phyloP scores from a whole-genome alignment of 2,329 filamentous ascomycete species.

The Aspergillus sp. region DNA sequence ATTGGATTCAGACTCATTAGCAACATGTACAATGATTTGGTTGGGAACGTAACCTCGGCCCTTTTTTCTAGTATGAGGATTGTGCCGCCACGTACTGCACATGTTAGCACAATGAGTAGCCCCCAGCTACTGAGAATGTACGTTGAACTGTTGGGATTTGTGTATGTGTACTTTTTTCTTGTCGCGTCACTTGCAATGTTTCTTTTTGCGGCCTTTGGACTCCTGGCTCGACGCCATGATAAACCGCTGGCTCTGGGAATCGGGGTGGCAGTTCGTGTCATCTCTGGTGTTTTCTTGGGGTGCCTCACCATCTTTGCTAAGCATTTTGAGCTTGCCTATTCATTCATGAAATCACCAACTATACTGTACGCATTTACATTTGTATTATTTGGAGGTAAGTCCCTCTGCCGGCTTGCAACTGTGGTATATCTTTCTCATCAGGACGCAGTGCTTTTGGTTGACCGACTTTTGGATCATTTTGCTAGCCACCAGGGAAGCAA shows the following conservation, averaged over 20 bases:
- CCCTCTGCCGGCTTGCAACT: background rate
- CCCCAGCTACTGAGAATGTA: conserved; percentile 37
- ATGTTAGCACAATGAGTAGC: conserved; percentile 28
- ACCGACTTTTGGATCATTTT: conserved; percentile 36
- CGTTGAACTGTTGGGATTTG: conserved; percentile 38
- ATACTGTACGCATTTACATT: conserved; percentile 38
- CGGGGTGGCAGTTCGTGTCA: conserved; percentile 28
- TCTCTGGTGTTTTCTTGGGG: conserved; percentile 30
- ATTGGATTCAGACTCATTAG: conserved; percentile 25
- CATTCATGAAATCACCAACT: conserved; percentile 42
- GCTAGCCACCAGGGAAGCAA: conserved; percentile 22
- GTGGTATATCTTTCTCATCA: conserved; percentile 16
- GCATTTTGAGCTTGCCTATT: conserved; percentile 36
- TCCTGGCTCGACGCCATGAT: conserved; percentile 29
- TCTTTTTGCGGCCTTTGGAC: conserved; percentile 35
- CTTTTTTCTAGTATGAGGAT: conserved; percentile 44
- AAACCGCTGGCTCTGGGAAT: conserved; percentile 23
- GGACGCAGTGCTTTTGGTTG: conserved; percentile 30
- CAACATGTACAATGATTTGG: conserved; percentile 32
- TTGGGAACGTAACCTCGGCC: conserved; percentile 42
- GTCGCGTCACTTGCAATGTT: conserved; percentile 38
- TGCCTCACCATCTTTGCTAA: conserved; percentile 31
- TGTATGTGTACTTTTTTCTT: conserved; percentile 42
- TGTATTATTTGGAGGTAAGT: conserved; percentile 32
- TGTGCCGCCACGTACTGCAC: conserved; percentile 28